phyloP scores from a whole-genome alignment of 106 monocot species.

The Cymbidium sinense region DNA sequence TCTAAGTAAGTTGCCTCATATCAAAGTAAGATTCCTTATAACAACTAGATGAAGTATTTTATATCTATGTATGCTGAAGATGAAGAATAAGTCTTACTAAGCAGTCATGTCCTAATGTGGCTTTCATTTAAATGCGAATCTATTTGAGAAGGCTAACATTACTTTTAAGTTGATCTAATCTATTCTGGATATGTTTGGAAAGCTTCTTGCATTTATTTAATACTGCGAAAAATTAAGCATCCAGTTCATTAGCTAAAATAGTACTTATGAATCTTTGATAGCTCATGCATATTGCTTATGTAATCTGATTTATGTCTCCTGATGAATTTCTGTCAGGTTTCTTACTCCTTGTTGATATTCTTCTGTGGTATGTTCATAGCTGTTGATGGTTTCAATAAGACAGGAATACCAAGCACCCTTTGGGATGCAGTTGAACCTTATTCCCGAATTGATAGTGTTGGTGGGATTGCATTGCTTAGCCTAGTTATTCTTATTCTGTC shows the following conservation, averaged over 20 bases:
- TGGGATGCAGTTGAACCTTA: conserved; percentile 1
- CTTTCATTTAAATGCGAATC: too few relatives aligned
- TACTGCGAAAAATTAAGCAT: neutral
- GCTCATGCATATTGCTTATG: neutral
- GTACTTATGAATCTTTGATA: neutral
- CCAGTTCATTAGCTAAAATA: neutral
- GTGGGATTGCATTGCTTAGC: conserved; percentile 8
- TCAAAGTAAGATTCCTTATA: too few relatives aligned
- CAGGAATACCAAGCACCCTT: conserved; percentile 4
- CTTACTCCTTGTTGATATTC: too few relatives aligned
- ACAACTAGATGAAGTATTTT: too few relatives aligned
- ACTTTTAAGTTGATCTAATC: too few relatives aligned
- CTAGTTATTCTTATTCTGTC: conserved; percentile 7
- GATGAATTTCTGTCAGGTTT: conserved; percentile 6
- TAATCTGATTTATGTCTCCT: neutral
- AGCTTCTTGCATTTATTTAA: too few relatives aligned
- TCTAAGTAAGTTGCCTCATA: too few relatives aligned
- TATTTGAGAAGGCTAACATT: too few relatives aligned
- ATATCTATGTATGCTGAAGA: too few relatives aligned
- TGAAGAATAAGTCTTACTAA: too few relatives aligned
- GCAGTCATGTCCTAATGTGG: too few relatives aligned
- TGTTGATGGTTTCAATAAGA: conserved; percentile 12
- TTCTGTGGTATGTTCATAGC: conserved; percentile 12
- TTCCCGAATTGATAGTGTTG: conserved; percentile 2
- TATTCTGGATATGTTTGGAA: too few relatives aligned